phyloP scores from a whole-genome alignment of 2,329 filamentous ascomycete species.

The Penicillium aurantiogriseum region DNA sequence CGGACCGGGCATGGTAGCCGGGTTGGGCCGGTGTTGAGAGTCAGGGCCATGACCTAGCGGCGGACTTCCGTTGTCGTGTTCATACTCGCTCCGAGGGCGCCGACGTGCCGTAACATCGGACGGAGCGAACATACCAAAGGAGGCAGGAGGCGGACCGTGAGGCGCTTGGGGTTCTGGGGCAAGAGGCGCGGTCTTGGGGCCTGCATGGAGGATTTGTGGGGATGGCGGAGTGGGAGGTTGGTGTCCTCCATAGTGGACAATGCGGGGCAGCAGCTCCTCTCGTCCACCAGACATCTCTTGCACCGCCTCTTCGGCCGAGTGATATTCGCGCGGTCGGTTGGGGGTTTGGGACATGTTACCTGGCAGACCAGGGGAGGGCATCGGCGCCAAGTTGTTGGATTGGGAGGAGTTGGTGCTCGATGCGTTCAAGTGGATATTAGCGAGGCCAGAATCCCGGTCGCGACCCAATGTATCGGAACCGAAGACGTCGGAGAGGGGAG shows the following conservation, averaged over 20 bases:
- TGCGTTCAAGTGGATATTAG: constrained; percentile 52
- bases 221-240: constrained; percentile 91
- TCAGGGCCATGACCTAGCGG: constrained; percentile 74
- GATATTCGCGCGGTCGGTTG: constrained; percentile 75
- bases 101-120: constrained; percentile 54
- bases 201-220: constrained; percentile 44
- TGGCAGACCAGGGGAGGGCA: constrained; percentile 77
- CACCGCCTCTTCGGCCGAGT: constrained; percentile 93
- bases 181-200: constrained; percentile 29
- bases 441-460: constrained; percentile 37
- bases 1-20: constrained; percentile 29
- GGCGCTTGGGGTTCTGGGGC: constrained; percentile 54
- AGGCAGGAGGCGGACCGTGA: constrained; percentile 60
- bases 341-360: constrained; percentile 51
- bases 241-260: constrained; percentile 92
- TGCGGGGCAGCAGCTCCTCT: constrained; percentile 84
- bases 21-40: constrained; percentile 40
- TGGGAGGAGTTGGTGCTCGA: constrained; percentile 63
- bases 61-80: constrained; percentile 79
- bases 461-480: constrained; percentile 67
- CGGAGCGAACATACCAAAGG: constrained; percentile 42
- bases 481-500: constrained; percentile 93
- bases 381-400: constrained; percentile 63
- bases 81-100: constrained; percentile 84
- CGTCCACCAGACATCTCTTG: constrained; percentile 87